These are phyloP conservation scores for Phytophthora parvispora DNA, from an alignment of 352 stramenopile species.

Conservation along the genomic window DNA sequence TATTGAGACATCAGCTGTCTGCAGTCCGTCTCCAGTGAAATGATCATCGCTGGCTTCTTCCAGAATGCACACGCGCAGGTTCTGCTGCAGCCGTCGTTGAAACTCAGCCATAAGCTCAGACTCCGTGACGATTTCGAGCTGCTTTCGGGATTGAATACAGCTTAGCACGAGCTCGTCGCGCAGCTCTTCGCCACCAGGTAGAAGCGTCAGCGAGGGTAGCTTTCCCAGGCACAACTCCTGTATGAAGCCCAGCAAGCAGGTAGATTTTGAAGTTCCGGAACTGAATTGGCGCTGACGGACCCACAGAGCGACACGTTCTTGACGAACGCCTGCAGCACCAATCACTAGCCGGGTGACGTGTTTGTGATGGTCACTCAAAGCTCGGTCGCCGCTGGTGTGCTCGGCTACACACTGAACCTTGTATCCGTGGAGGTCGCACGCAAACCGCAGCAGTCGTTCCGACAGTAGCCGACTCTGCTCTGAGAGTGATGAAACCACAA, in stretches of 20 bases:
- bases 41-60: constrained; percentile 7
- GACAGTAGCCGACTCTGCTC: constrained; percentile 11
- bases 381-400: not conserved
- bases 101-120: constrained; percentile 41
- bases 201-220: constrained; percentile 44
- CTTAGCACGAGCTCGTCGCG: constrained; percentile 40
- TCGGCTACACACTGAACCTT: constrained; percentile 34
- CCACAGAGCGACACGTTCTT: constrained; percentile 51
- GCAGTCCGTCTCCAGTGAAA: not conserved
- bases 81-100: constrained; percentile 35
- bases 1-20: not conserved
- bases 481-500: constrained; percentile 35
- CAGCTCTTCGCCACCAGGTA: constrained; percentile 37
- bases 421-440: constrained; percentile 48
- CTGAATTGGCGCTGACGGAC: constrained; percentile 24
- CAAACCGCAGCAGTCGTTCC: constrained; percentile 43
- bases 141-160: constrained; percentile 43
- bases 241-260: constrained; percentile 29
- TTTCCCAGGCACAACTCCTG: constrained; percentile 46
- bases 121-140: constrained; percentile 48
- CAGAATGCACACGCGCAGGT: constrained; percentile 61
- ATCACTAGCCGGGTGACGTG: constrained; percentile 15
- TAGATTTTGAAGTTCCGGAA: not conserved
- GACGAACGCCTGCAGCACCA: constrained; percentile 33
- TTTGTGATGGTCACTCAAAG: not conserved